Conservation (phyloP, 2,329 filamentous ascomycete species). For the Aspergillus sp. region DNA sequence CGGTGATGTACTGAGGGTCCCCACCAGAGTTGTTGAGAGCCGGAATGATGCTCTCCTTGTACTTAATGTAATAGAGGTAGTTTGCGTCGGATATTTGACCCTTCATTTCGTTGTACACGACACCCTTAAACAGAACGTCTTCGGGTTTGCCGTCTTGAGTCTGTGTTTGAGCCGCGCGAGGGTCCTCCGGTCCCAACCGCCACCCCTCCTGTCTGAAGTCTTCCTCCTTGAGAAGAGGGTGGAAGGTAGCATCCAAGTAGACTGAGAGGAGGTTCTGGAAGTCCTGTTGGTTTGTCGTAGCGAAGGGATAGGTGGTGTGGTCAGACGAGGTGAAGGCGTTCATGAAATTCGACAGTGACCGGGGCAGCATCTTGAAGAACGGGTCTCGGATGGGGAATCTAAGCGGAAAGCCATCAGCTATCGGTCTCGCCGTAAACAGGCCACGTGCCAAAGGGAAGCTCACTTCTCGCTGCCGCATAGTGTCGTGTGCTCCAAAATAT, state of each 20-base stretch:
- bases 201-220: slow-evolving; percentile 97
- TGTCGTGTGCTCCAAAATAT: slow-evolving; percentile 97
- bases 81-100: slow-evolving; percentile 97
- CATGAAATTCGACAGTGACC: slow-evolving; percentile 99
- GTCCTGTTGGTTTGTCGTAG: slow-evolving; percentile 92
- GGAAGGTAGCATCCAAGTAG: slow-evolving; percentile 90
- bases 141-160: slow-evolving; percentile 35
- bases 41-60: slow-evolving; percentile 91
- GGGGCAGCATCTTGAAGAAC: slow-evolving; percentile 99
- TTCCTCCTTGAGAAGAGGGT: slow-evolving; percentile 81
- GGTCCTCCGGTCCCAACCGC: slow-evolving; percentile 92
- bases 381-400: slow-evolving; percentile 97
- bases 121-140: slow-evolving; percentile 39
- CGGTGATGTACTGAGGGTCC: slow-evolving; percentile 93
- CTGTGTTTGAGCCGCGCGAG: slow-evolving; percentile 53
- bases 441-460: slow-evolving; percentile 16
- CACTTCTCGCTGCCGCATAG: slow-evolving; percentile 93
- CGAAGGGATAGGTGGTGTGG: slow-evolving; percentile 96
- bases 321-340: slow-evolving; percentile 97
- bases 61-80: slow-evolving; percentile 93
- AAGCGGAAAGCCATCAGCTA: slow-evolving; percentile 14
- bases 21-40: slow-evolving; percentile 95
- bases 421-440: background rate
- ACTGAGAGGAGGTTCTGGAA: slow-evolving; percentile 96
- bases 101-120: slow-evolving; percentile 91